Evolutionary conservation across 768 basidiomycete genomes (phyloP), one percentile per base, ranked within the genome.

Genomic region (Lanmaoa rubissima): DNA sequence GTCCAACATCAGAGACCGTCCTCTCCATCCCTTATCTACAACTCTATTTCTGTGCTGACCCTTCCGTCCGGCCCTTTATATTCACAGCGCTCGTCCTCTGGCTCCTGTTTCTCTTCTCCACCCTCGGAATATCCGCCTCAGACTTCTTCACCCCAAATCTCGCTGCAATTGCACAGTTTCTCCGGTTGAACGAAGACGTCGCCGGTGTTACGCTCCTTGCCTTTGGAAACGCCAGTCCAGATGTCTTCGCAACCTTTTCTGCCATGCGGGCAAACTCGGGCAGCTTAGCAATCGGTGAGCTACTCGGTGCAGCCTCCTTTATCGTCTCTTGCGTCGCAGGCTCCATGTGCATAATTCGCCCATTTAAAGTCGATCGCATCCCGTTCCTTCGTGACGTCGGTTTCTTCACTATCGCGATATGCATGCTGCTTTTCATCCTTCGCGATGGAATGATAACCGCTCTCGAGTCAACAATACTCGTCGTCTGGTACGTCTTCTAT

Each of bases 131-230:
- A 69, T 88, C 87, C 61, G 94, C 95, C 6, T 90, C 94, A 17
- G 96, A 98, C 73, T 98, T 98, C 75, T 98, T 98, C 79, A 94
- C 91, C 50, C 95, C 95, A 1, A 98, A 99, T 71, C 81, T 99
- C 17, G 89, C 90, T 0, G 92, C 95, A 1, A 88, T 98, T 34
- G 86, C 96, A 0, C 82, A 87, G 48, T 75, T 91, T 4, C 82
- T 99, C 5, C 90, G 94, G 0, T 74, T 99, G 40, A 90, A 91
- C 64, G 94, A 99, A 69, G 91, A 92, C 53, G 86, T 98, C 16
- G 94, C 97, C 0, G 97, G 97, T 0, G 95, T 98, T 24, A 99
- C 97, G 0, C 91, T 99, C 63, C 81, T 99, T 31, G 97, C 97
- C 0, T 95, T 98, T 68, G 96, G 96, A 40, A 98, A 98, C 68